These are phyloP conservation scores for Bacidia rubella DNA, from an alignment of 495 filamentous ascomycete species.

Conservation along the genomic window DNA sequence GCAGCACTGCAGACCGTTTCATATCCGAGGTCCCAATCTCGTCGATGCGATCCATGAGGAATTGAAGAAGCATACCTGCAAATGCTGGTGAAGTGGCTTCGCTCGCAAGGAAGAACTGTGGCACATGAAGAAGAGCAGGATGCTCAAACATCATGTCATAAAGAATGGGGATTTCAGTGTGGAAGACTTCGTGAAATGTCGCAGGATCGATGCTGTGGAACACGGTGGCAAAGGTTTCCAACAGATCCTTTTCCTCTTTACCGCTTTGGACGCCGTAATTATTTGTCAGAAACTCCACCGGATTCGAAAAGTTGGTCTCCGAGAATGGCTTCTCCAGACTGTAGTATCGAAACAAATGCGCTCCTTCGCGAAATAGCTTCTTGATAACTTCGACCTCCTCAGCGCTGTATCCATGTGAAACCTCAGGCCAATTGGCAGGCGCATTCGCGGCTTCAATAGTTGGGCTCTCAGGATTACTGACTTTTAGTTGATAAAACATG, in stretches of 20 bases:
- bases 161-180: constrained; percentile 87
- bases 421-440: constrained; percentile 85
- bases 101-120: constrained; percentile 94
- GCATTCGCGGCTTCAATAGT: constrained; percentile 62
- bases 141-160: constrained; percentile 98
- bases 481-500: constrained; percentile 87
- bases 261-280: constrained; percentile 76
- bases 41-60: constrained; percentile 90
- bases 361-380: constrained; percentile 93
- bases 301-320: constrained; percentile 61
- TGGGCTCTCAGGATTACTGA: constrained; percentile 60
- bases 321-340: constrained; percentile 66
- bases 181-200: constrained; percentile 96
- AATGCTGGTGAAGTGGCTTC: constrained; percentile 97
- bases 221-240: constrained; percentile 95
- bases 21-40: constrained; percentile 87
- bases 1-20: constrained; percentile 76
- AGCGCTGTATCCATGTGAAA: constrained; percentile 91
- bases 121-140: constrained; percentile 81
- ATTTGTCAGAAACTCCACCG: constrained; percentile 79
- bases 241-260: constrained; percentile 93
- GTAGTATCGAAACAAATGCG: constrained; percentile 92
- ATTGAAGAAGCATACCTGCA: constrained; percentile 92
- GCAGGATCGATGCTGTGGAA: constrained; percentile 98
- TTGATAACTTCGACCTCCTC: constrained; percentile 95